These are phyloP conservation scores for Akanthomyces muscarius DNA, from an alignment of 2,329 filamentous ascomycete genomes.

Conservation along the genomic window DNA sequence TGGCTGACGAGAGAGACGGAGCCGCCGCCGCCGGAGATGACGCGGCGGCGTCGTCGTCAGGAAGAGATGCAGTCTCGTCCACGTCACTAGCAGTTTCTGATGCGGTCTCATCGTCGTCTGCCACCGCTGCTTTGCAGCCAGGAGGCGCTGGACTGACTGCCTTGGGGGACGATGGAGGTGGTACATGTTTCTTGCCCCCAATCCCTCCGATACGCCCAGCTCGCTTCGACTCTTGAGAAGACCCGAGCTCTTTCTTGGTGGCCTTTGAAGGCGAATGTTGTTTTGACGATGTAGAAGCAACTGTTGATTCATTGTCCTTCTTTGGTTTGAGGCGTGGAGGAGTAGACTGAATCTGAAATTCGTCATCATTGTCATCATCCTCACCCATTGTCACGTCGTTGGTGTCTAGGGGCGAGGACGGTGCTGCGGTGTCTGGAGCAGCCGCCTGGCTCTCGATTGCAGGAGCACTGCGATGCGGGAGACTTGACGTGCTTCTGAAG, in stretches of 20 bases:
- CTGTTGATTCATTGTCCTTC: background rate
- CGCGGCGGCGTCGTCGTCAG: conserved; percentile 16
- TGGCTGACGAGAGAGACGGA: conserved; percentile 24
- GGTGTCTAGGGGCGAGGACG: conserved; percentile 15
- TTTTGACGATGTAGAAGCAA: background rate
- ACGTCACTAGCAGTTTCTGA: conserved; percentile 38
- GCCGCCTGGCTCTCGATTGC: conserved; percentile 8
- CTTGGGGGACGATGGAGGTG: conserved; percentile 16
- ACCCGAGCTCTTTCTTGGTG: background rate
- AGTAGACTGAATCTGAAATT: conserved; percentile 49
- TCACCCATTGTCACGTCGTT: conserved; percentile 19
- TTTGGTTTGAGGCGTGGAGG: conserved; percentile 37
- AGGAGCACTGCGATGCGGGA: conserved; percentile 16
- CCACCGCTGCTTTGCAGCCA: conserved; percentile 11
- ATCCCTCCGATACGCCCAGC: conserved; percentile 33
- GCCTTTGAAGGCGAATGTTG: conserved; percentile 14
- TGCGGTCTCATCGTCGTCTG: conserved; percentile 34
- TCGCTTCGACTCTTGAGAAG: conserved; percentile 14
- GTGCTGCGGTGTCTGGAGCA: background rate
- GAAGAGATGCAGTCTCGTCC: conserved; percentile 25
- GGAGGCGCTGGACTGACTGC: conserved; percentile 22
- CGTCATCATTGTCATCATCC: conserved; percentile 41
- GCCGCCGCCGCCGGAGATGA: conserved; percentile 18
- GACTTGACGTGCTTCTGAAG: conserved; percentile 32
- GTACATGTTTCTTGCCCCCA: conserved; percentile 30